These are phyloP conservation scores for Cicer pinnatifidum DNA, from an alignment of 306 rosid species.

Conservation along the genomic window DNA sequence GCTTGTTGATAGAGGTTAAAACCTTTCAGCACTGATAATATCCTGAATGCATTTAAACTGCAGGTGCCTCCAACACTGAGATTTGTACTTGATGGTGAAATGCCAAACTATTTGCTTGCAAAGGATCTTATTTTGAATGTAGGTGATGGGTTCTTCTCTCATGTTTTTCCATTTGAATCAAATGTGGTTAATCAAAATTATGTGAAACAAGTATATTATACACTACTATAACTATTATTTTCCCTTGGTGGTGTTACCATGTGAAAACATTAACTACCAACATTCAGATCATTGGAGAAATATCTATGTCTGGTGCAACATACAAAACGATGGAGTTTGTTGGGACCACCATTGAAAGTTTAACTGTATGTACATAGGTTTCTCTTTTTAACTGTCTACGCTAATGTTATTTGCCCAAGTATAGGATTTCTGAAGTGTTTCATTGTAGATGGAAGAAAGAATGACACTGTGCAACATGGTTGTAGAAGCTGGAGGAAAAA, in stretches of 20 bases:
- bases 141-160: slow-evolving; percentile 41
- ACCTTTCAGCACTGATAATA: not conserved
- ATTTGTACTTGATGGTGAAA: slow-evolving; percentile 79
- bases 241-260: slow-evolving; percentile 20
- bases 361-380: slow-evolving; percentile 57
- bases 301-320: slow-evolving; percentile 86
- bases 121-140: slow-evolving; percentile 89
- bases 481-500: slow-evolving; percentile 91
- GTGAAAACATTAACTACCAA: slow-evolving; percentile 13
- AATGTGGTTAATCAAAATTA: slow-evolving; percentile 8
- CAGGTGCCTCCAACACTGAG: slow-evolving; percentile 89
- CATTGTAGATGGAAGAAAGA: slow-evolving; percentile 80
- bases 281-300: slow-evolving; percentile 85
- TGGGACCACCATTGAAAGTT: slow-evolving; percentile 75
- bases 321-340: slow-evolving; percentile 90
- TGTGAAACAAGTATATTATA: slow-evolving; percentile 4
- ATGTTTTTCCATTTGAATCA: slow-evolving; percentile 30
- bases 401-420: slow-evolving; percentile 6
- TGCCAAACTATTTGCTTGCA: slow-evolving; percentile 86
- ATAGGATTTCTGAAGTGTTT: slow-evolving; percentile 7
- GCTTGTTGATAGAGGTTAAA: not conserved
- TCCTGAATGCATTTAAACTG: slow-evolving; percentile 14
- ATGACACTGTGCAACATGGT: slow-evolving; percentile 97
- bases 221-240: not conserved
- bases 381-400: not conserved